Base-by-base conservation (phyloP, 2,329 filamentous ascomycete genomes). In the Helotiales sp. region DNA sequence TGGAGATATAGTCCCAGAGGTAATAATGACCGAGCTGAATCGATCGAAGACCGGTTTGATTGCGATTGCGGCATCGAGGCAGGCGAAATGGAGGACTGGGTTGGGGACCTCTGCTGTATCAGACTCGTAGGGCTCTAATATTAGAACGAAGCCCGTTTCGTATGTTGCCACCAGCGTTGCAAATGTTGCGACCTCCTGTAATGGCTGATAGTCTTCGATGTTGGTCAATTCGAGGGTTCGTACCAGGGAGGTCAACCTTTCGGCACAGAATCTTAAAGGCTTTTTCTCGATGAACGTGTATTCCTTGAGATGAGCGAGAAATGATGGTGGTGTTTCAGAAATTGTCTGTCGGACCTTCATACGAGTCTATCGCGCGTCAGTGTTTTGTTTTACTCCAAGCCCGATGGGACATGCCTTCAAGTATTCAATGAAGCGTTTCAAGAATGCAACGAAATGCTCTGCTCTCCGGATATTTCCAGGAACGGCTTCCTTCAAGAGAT, bases 331-430 rank as follows among this genome's bases (percentile, higher is more conserved):
- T 0, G 95, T 99, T 79, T 99, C 96, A 7, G 96, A 97, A 71
- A 98, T 97, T 71, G 97, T 95, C 77, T 97, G 93, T 4, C 96
- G 89, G 15, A 98, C 94, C 83, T 97, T 98, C 96, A 99, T 98
- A 66, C 96, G 89, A 1, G 95, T 98, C 85, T 94, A 74, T 22
- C 15, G 4, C n/a, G 17, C 28, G 49, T 72, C 66, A 73, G 65
- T n/a, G n/a, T n/a, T n/a, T n/a, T n/a, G n/a, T n/a, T n/a, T n/a
- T n/a, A n/a, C n/a, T n/a, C n/a, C n/a, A n/a, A n/a, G n/a, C n/a
- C n/a, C 20, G 37, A 26, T 43, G 24, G 34, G 55, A 64, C 61
- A 34, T 73, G 85, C 87, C 82, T 93, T 97, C 60, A 99, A 85
- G 75, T 99, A 99, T 78, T 99, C 96, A 72, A 99, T 96, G 77